phyloP scores from a whole-genome alignment of 192 early-diverging fungal genomes.

The Coemansia sp. region DNA sequence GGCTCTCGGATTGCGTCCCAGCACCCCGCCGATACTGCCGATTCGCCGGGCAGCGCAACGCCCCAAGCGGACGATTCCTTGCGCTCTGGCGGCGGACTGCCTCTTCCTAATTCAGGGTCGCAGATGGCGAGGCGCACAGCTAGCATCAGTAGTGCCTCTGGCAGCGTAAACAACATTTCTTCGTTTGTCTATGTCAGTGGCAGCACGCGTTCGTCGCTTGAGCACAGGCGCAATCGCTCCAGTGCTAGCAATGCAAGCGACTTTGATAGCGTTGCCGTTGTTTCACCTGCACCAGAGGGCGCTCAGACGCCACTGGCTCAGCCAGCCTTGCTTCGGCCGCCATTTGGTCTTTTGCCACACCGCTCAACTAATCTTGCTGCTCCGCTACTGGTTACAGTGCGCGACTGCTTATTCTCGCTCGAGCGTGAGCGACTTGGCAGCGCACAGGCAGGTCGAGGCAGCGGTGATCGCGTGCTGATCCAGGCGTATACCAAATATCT shows the following conservation, averaged over 20 bases:
- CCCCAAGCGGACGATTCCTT: not conserved
- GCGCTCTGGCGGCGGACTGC: not conserved
- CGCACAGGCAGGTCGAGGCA: slow-evolving; percentile 42
- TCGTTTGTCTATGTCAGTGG: not conserved
- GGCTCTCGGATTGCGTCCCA: slow-evolving; percentile 1
- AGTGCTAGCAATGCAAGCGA: slow-evolving; percentile 31
- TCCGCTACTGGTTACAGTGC: slow-evolving; percentile 63
- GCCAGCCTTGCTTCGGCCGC: slow-evolving; percentile 7
- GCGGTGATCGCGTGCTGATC: slow-evolving; percentile 48
- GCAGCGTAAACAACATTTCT: not conserved
- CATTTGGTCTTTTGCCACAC: slow-evolving; percentile 19
- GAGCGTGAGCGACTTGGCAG: slow-evolving; percentile 62
- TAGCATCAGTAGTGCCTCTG: slow-evolving; percentile 13
- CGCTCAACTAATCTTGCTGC: slow-evolving; percentile 38
- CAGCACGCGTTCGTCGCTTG: not conserved
- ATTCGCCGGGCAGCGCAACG: not conserved
- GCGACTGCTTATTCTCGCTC: slow-evolving; percentile 73
- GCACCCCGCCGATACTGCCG: slow-evolving; percentile 2
- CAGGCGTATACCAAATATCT: slow-evolving; percentile 31
- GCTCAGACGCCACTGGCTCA: slow-evolving; percentile 1
- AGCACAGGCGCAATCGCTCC: slow-evolving; percentile 36
- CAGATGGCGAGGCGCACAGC: slow-evolving; percentile 20
- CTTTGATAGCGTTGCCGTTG: slow-evolving; percentile 19
- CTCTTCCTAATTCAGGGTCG: not conserved
- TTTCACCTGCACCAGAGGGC: slow-evolving; percentile 24